These are phyloP conservation scores for Biscogniauxia sp. DNA, from an alignment of 2,329 filamentous ascomycete genomes.

Conservation along the genomic window DNA sequence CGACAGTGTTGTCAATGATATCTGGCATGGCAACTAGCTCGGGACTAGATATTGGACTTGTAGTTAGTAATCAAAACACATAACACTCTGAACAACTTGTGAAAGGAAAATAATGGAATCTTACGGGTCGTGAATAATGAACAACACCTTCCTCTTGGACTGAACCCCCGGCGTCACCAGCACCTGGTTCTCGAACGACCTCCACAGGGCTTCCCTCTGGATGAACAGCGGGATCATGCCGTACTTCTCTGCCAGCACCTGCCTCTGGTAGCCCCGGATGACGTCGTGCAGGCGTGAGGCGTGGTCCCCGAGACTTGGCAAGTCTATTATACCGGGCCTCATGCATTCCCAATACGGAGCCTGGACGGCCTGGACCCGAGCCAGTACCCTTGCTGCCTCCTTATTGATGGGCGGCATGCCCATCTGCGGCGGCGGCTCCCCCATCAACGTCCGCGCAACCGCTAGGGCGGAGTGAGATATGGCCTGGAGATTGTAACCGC, in stretches of 20 bases:
- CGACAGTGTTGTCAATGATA: constrained; percentile 67
- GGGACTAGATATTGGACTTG: constrained; percentile 47
- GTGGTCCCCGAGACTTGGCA: constrained; percentile 51
- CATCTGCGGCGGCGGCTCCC: constrained; percentile 75
- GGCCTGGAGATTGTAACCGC: constrained; percentile 89
- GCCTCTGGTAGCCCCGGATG: constrained; percentile 73
- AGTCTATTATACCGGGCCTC: constrained; percentile 62
- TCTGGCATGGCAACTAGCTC: constrained; percentile 67
- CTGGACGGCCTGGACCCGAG: constrained; percentile 59
- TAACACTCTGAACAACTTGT: not conserved
- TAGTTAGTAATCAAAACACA: not conserved
- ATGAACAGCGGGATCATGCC: constrained; percentile 80
- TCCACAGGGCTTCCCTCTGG: constrained; percentile 68
- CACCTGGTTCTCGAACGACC: constrained; percentile 82
- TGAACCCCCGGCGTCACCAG: constrained; percentile 73
- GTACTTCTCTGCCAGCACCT: constrained; percentile 67
- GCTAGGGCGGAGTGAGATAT: constrained; percentile 92
- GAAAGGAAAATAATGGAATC: constrained; percentile 34
- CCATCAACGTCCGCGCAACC: constrained; percentile 91
- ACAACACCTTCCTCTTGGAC: constrained; percentile 64
- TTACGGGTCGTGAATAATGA: constrained; percentile 90
- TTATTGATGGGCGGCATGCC: constrained; percentile 55
- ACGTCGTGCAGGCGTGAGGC: constrained; percentile 73
- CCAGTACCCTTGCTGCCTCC: constrained; percentile 55
- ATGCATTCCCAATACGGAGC: constrained; percentile 85